Conservation (phyloP, 2,329 filamentous ascomycete species). For the Thelonectria discophora region DNA sequence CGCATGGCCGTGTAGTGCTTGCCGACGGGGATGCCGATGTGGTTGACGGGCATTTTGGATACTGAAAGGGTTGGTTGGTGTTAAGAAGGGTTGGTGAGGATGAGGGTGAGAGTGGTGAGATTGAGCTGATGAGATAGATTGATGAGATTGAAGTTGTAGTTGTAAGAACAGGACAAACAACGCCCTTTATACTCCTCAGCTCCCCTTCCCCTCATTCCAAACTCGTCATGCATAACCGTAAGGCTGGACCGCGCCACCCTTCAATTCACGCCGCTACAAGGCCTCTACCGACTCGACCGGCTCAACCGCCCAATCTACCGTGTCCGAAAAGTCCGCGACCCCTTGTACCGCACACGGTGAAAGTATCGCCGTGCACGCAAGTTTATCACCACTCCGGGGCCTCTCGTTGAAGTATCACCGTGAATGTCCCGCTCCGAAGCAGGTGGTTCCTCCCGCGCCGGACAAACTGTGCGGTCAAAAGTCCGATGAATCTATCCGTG, state of each 20-base stretch:
- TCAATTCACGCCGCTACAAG: too few species aligned
- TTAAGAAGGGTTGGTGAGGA: too few species aligned
- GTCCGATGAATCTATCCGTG: neutral
- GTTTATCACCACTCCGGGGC: too few species aligned
- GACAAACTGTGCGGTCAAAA: constrained; percentile 6
- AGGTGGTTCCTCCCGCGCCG: neutral
- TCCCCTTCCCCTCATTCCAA: neutral
- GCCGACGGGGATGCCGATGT: constrained; percentile 38
- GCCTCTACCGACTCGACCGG: too few species aligned
- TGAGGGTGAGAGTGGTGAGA: too few species aligned
- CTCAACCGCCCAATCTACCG: neutral
- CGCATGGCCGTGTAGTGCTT: constrained; percentile 40
- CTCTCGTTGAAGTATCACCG: too few species aligned
- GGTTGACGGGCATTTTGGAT: constrained; percentile 36
- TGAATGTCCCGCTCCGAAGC: neutral
- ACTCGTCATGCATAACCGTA: neutral
- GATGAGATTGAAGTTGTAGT: neutral
- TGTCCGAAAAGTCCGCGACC: neutral
- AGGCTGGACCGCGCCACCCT: too few species aligned
- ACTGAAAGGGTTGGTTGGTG: too few species aligned
- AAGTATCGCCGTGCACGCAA: neutral
- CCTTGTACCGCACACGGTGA: neutral
- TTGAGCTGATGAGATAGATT: too few species aligned
- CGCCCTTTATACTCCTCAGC: neutral
- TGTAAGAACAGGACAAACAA: neutral